Evolutionary conservation across 495 filamentous ascomycete genomes (phyloP), one percentile per base, ranked within the genome.

Genomic region (Neurospora sp.): DNA sequence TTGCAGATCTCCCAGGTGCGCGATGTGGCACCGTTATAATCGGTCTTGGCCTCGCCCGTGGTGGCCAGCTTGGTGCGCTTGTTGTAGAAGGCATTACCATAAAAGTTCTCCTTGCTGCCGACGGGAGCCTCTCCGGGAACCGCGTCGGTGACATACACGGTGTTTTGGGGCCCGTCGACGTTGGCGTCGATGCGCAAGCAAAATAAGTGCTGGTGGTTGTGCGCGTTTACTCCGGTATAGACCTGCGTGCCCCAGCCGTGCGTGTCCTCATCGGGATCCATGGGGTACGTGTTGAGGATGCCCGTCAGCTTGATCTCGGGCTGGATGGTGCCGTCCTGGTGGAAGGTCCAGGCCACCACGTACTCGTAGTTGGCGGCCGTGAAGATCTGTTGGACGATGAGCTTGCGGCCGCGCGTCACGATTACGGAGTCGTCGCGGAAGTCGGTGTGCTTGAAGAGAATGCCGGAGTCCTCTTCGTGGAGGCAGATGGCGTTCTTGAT

Each of bases 361-460:
- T 98, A 98, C 82, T 98, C 95, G 83, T 98, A 98, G 84, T 98
- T 98, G 70, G 94, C 94, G 10, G 94, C 95, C 1, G 95, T 98
- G 85, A 98, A 97, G 77, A 97, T 92, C 71, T 97, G 95, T 31
- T 93, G 94, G 77, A 98, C 86, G 75, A 98, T 86, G 72, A 98
- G 87, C 78, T 96, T 97, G 16, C 94, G 89, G 39, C 89, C 94
- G 59, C 95, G 91, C 14, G 94, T 97, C 31, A 97, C 92, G 71
- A 96, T 92, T 69, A 91, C 88, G 0, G 92, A 92, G 59, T 94
- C 91, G 80, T 97, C 94, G 69, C 95, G 91, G 89, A 97, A 98
- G 81, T 98, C 94, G 69, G 90, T 93, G 84, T 98, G 95, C 84
- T 98, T 98, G 86, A 96, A 97, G 11, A 98, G 86, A 73, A 98